Evolutionary conservation across 2,329 filamentous ascomycete genomes (phyloP).

Genomic region (Ophiosphaerella narmari): DNA sequence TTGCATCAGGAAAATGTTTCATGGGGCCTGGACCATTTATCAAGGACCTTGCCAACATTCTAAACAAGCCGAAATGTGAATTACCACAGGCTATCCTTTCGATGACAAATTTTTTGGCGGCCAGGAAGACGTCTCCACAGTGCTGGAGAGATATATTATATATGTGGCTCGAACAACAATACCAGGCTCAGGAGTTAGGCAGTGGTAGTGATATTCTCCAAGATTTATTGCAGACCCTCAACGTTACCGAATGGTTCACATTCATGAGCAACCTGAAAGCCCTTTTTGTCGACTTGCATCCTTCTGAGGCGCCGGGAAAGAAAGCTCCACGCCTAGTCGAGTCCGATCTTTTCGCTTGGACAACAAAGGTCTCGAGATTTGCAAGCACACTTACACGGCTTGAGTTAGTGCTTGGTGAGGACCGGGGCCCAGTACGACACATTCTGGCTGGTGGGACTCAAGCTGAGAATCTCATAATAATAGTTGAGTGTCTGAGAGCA

Average conservation of each 20-base stretch:
- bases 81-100: constrained; percentile 18
- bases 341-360: constrained; percentile 4
- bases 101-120: constrained; percentile 21
- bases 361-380: constrained; percentile 4
- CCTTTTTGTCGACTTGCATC: constrained; percentile 13
- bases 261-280: constrained; percentile 25
- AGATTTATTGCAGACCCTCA: constrained; percentile 21
- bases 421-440: constrained; percentile 11
- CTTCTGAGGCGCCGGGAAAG: neutral
- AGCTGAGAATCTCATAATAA: constrained; percentile 12
- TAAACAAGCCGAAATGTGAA: constrained; percentile 7
- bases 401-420: constrained; percentile 13
- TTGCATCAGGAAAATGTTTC: constrained; percentile 10
- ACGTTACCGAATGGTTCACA: constrained; percentile 22
- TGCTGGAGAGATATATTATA: constrained; percentile 32
- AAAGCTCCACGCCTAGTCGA: constrained; percentile 6
- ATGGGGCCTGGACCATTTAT: constrained; percentile 14
- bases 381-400: constrained; percentile 20
- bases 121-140: constrained; percentile 4
- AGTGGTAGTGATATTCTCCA: constrained; percentile 11
- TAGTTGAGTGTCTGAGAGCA: constrained; percentile 19
- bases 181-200: neutral
- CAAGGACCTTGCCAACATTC: constrained; percentile 10
- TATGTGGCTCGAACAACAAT: constrained; percentile 15
- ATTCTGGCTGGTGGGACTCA: constrained; percentile 20